Base-by-base conservation (phyloP, 1,139 yeast genomes). In the Kazachstania sp. region DNA sequence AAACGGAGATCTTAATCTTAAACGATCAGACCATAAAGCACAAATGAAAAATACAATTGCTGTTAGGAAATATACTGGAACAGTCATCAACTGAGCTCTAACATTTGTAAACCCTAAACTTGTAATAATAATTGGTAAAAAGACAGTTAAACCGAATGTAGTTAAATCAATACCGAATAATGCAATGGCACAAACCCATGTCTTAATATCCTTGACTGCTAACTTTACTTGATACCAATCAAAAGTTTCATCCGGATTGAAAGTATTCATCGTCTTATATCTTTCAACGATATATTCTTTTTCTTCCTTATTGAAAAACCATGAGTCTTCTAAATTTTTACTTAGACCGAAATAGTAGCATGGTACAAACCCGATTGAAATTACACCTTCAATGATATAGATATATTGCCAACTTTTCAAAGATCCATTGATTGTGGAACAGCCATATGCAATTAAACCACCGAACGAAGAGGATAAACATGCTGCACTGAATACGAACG, bases 371-470 rank as follows among this genome's bases (percentile, higher is more conserved):
- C 76, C 77, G 44, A 73, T 66, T 4, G 83, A 77, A 36, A 75
- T 64, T 0, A 72, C 69, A 46, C 83, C 83, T 58, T 78, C 83
- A 42, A 79, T 70, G 37, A 61, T 60, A 60, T 75, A 76, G 52
- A 79, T 64, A 77, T 81, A 79, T 59, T 74, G 71, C 84, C 84
- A 79, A 19, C 79, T 66, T n/a, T 51, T 49, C 38, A 60, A 38
- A 3, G 59, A 44, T 2, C 72, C 67, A 29, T 68, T 51, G 37
- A 73, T 69, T 42, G 68, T 65, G 7, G 71, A 61, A 43, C 73
- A 63, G 12, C 74, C 77, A 51, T 68, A 71, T 3, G 73, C 69
- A 36, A 74, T 66, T 37, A 74, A 53, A 12, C 78, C 78, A 48
- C 77, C 77, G 55, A 74, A 70, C 1, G 74, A 73, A 38, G 75